Conservation (phyloP, 805 yeast species). For the Saccharomycopsis selenospora region DNA sequence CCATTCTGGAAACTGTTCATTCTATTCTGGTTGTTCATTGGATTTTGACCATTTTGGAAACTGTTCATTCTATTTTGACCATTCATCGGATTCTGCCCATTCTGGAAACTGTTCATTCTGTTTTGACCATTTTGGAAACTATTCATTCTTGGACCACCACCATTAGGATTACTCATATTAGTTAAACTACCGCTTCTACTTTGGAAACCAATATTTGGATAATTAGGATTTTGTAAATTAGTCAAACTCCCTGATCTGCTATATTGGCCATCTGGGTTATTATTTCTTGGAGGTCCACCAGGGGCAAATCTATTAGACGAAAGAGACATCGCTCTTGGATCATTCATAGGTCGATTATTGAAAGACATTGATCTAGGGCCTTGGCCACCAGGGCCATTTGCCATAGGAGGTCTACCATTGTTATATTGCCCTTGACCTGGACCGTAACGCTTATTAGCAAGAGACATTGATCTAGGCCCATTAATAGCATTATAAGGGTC, state of each 20-base stretch:
- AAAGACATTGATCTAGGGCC: constrained; percentile 31
- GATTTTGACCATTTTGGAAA: neutral
- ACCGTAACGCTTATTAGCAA: constrained; percentile 19
- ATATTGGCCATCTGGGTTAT: constrained; percentile 1
- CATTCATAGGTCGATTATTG: constrained; percentile 20
- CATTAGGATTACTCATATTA: constrained; percentile 16
- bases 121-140: too few species aligned
- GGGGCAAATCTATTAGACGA: constrained; percentile 22
- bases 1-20: neutral
- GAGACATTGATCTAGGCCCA: constrained; percentile 30
- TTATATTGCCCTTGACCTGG: constrained; percentile 16
- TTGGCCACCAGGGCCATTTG: constrained; percentile 9
- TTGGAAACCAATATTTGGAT: constrained; percentile 1
- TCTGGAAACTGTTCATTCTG: constrained; percentile 1
- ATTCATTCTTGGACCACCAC: constrained; percentile 7
- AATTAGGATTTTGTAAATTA: constrained; percentile 6
- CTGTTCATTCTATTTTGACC: neutral
- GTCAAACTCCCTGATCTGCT: constrained; percentile 13
- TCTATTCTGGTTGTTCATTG: neutral
- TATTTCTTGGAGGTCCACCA: constrained; percentile 11
- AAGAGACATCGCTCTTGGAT: constrained; percentile 30
- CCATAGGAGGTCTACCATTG: constrained; percentile 10
- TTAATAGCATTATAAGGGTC: constrained; percentile 2
- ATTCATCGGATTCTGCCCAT: neutral
- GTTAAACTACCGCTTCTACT: constrained; percentile 14